A percentile compares a stretch with the other conserved stretches of the same genome.
phyloP scores from a whole-genome alignment of 495 filamentous ascomycete genomes.

The Tuber melanosporum region DNA sequence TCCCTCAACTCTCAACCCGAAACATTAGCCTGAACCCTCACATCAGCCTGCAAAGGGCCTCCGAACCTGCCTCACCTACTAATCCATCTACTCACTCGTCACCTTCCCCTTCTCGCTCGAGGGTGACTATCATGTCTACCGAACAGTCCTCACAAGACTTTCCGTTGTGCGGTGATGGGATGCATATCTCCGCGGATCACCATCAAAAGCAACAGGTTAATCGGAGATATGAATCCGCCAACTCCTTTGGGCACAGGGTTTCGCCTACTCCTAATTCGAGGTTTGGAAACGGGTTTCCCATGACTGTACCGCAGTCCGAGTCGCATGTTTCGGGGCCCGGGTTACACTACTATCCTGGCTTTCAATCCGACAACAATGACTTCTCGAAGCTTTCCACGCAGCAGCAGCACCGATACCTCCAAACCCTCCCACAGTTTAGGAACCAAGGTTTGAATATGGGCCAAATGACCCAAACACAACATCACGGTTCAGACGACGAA shows the following conservation, averaged over 20 bases:
- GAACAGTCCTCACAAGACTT: constrained; percentile 33
- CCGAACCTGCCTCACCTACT: constrained; percentile 37
- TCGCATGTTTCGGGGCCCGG: constrained; percentile 21
- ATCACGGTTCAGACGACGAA: constrained; percentile 31
- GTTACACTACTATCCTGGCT: constrained; percentile 23
- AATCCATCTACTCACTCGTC: constrained; percentile 35
- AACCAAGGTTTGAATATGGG: constrained; percentile 14
- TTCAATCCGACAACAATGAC: neutral
- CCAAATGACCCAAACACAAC: constrained; percentile 7
- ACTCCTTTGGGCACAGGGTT: constrained; percentile 15
- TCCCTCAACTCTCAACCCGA: constrained; percentile 16
- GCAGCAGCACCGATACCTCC: constrained; percentile 32
- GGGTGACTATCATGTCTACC: constrained; percentile 34
- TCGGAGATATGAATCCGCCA: constrained; percentile 27
- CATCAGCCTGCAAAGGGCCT: constrained; percentile 36
- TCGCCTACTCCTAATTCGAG: constrained; percentile 21
- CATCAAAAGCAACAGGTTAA: constrained; percentile 13
- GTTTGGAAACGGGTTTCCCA: constrained; percentile 18
- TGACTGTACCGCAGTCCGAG: constrained; percentile 18
- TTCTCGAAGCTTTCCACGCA: neutral
- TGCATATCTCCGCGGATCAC: constrained; percentile 17
- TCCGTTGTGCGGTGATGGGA: constrained; percentile 30
- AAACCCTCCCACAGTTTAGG: constrained; percentile 23
- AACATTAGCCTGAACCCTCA: constrained; percentile 24
- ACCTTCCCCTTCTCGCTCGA: constrained; percentile 37